These are phyloP conservation scores for Triticum dicoccoides DNA, from an alignment of 176 grass and related monocot species.

Conservation along the genomic window DNA sequence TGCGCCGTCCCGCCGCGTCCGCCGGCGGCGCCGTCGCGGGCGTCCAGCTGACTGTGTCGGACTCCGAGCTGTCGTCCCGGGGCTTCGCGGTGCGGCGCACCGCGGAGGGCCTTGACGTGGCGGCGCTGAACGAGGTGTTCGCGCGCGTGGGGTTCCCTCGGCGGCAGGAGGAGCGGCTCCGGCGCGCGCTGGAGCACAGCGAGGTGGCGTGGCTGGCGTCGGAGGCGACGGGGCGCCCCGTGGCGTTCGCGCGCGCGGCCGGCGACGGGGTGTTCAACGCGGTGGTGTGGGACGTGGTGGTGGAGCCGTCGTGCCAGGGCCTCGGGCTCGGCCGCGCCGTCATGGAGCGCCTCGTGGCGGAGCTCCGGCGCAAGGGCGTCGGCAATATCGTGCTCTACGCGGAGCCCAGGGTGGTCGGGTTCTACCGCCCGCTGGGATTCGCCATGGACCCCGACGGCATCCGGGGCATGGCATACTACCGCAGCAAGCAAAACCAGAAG, in stretches of 20 bases:
- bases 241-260: constrained; percentile 91
- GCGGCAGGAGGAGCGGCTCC: constrained; percentile 62
- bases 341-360: constrained; percentile 76
- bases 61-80: constrained; percentile 60
- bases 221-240: constrained; percentile 28
- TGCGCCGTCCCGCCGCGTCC: background rate
- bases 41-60: constrained; percentile 52
- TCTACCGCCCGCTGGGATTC: constrained; percentile 77
- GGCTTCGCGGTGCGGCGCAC: constrained; percentile 64
- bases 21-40: background rate
- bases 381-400: constrained; percentile 89
- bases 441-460: constrained; percentile 79
- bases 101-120: constrained; percentile 48
- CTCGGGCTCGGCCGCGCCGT: constrained; percentile 82
- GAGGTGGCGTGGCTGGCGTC: constrained; percentile 74
- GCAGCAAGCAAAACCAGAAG: constrained; percentile 39
- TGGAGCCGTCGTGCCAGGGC: constrained; percentile 78
- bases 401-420: constrained; percentile 67
- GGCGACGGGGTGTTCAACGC: constrained; percentile 96
- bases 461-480: constrained; percentile 78
- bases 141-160: constrained; percentile 83
- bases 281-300: constrained; percentile 95
- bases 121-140: constrained; percentile 80
- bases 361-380: constrained; percentile 58
- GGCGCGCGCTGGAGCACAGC: constrained; percentile 68